Conservation (phyloP, 1,284 basidiomycete genomes). For the Ceraceosorus bombacis region DNA sequence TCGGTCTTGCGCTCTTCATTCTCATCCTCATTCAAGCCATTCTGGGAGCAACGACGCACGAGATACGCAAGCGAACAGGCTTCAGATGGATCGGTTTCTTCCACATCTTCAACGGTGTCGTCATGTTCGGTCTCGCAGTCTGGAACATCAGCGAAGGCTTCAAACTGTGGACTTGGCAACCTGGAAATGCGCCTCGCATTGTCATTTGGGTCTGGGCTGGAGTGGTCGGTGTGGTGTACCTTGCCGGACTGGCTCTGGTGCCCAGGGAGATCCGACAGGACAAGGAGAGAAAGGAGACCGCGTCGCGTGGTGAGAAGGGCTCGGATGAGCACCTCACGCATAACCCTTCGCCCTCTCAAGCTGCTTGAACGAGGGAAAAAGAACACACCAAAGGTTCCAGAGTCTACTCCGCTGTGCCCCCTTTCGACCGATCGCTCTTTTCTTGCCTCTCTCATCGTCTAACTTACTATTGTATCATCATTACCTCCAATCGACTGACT, state of each 20-base stretch:
- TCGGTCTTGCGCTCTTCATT: slow-evolving; percentile 58
- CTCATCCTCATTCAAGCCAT: slow-evolving; percentile 59
- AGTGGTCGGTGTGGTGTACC: slow-evolving; percentile 21
- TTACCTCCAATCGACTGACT: no score
- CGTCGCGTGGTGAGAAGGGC: no score
- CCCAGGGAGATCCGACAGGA: background rate
- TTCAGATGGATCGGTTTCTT: slow-evolving; percentile 13
- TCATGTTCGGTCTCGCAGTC: slow-evolving; percentile 17
- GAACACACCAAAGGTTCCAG: no score
- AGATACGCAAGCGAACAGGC: slow-evolving; percentile 49
- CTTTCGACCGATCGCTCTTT: no score
- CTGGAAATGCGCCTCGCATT: slow-evolving; percentile 15
- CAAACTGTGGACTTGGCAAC: slow-evolving; percentile 26
- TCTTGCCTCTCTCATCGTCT: no score
- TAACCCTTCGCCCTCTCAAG: no score
- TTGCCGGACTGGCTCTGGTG: slow-evolving; percentile 12
- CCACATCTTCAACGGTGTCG: slow-evolving; percentile 26
- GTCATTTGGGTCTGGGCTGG: slow-evolving; percentile 27
- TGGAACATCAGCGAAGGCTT: slow-evolving; percentile 28
- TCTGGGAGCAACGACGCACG: slow-evolving; percentile 60
- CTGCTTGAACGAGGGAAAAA: no score
- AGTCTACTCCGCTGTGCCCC: no score
- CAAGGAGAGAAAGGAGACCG: background rate
- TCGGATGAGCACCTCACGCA: no score
- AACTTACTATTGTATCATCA: no score